These are phyloP conservation scores for Testicularia cyperi DNA, from an alignment of 1,284 basidiomycete species.

Conservation along the genomic window DNA sequence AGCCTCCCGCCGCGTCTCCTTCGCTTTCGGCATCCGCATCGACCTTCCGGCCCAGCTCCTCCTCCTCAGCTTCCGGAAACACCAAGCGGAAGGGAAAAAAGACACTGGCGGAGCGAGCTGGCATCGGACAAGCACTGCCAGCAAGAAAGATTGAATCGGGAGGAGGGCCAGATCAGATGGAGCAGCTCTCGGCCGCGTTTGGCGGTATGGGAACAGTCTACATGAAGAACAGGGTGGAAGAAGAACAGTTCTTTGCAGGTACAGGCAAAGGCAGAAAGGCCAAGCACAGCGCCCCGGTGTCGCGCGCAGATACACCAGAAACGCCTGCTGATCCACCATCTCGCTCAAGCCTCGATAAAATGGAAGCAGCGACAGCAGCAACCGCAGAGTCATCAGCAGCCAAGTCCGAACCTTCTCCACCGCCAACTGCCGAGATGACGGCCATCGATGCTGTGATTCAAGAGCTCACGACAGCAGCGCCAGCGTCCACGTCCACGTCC, in stretches of 20 bases:
- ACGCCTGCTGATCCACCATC: no score
- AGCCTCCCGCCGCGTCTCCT: conserved; percentile 3
- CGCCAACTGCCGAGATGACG: conserved; percentile 32
- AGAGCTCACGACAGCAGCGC: conserved; percentile 17
- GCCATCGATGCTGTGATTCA: conserved; percentile 32
- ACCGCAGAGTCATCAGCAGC: neutral
- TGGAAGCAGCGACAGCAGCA: neutral
- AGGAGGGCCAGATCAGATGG: conserved; percentile 10
- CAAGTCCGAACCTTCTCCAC: conserved; percentile 11
- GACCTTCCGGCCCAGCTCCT: neutral
- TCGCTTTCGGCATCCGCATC: neutral
- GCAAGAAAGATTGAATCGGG: conserved; percentile 13
- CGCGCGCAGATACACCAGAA: conserved; percentile 1
- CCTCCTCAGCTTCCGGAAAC: neutral
- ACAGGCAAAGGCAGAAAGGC: conserved; percentile 19
- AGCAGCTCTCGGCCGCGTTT: conserved; percentile 21
- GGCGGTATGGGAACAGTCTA: conserved; percentile 35
- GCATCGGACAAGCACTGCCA: conserved; percentile 19
- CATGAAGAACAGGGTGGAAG: conserved; percentile 19
- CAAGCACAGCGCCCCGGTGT: neutral
- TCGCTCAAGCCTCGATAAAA: neutral
- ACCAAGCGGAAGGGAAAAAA: conserved; percentile 19
- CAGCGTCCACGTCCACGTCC: neutral
- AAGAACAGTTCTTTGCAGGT: conserved; percentile 24
- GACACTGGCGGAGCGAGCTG: conserved; percentile 22